Evolutionary conservation across 2,329 filamentous ascomycete genomes (phyloP), one percentile per base, ranked within the genome.

Genomic region (Hymenoscyphus scutula): DNA sequence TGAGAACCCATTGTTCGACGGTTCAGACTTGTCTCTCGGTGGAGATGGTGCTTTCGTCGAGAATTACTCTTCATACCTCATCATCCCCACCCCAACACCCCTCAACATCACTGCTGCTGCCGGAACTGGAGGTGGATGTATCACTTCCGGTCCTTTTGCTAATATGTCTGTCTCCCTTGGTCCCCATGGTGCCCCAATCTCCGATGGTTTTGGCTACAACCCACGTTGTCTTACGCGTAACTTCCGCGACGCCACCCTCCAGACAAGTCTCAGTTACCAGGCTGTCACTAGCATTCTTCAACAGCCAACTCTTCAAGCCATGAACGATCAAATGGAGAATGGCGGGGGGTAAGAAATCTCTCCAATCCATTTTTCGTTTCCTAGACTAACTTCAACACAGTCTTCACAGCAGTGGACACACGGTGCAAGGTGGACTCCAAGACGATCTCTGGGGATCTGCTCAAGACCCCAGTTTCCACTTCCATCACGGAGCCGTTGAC

Each of bases 41-140:
- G 80, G 81, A 37, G 78, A 83, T 64, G 81, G 82, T 30, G 72
- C 61, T 1, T 74, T 70, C 56, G 25, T 37, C 8, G 57, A 51
- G 17, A 27, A 51, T 15, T 53, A 58, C 29, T 29, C 0, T 58
- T 59, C 15, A 51, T 60, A n/a, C 23, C 54, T 57, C 67, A 63
- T 72, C 62, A 79, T 79, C 0, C 78, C 78, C 0, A 53, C 51
- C 15, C 51, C 51, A 30, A 25, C 23, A 5, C 51, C 27, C 23
- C 6, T 53, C 51, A 53, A 53, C 23, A 30, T 25, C 23, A 53
- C 25, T 8, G 19, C 23, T 17, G 6, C 51, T 8, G 83, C 23
- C 19, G 57, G 82, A 19, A 77, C 77, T 0, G 83, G 83, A 15
- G 82, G 83, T 41, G 83, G 83, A 1, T 86, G 82, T 67, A 76